Percentiles rank a stretch among this genome's conserved stretches.
Conservation (phyloP, 805 yeast species). For the Clavispora carvajalis region DNA sequence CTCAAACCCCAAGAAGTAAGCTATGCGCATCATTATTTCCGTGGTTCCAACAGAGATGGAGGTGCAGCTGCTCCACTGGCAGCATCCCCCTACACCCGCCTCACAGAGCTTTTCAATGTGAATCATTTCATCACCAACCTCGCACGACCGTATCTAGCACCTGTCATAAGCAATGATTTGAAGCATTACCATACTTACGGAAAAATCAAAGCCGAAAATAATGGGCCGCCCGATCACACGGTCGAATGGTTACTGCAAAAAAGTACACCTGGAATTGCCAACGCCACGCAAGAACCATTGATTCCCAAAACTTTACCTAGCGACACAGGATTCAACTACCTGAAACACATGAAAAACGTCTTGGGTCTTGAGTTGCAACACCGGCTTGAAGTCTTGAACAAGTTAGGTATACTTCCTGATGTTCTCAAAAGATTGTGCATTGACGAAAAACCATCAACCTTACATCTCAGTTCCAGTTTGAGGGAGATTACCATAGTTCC, state of each 20-base stretch:
- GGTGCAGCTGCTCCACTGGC: conserved; percentile 23
- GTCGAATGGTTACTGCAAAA: neutral
- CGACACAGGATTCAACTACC: conserved; percentile 28
- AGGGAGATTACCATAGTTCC: conserved; percentile 91
- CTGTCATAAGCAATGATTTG: conserved; percentile 76
- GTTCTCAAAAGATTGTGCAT: conserved; percentile 70
- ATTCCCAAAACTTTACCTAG: conserved; percentile 22
- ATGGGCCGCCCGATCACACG: neutral
- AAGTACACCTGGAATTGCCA: conserved; percentile 14
- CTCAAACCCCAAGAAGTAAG: conserved; percentile 42
- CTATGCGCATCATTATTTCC: conserved; percentile 41
- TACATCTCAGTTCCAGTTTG: conserved; percentile 53
- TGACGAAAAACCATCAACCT: conserved; percentile 74
- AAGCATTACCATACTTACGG: conserved; percentile 54
- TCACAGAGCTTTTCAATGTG: conserved; percentile 90
- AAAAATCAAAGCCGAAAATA: conserved; percentile 13
- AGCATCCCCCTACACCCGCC: conserved; percentile 69
- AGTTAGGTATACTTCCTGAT: conserved; percentile 68
- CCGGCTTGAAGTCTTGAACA: conserved; percentile 72
- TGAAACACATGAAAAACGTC: conserved; percentile 44
- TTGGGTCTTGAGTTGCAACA: conserved; percentile 78
- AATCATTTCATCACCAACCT: conserved; percentile 88
- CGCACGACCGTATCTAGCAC: conserved; percentile 92
- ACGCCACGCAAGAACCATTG: conserved; percentile 18
- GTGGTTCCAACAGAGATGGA: conserved; percentile 7